Base-by-base conservation (phyloP, 305 asterid genomes). In the Petunia hybrid region DNA sequence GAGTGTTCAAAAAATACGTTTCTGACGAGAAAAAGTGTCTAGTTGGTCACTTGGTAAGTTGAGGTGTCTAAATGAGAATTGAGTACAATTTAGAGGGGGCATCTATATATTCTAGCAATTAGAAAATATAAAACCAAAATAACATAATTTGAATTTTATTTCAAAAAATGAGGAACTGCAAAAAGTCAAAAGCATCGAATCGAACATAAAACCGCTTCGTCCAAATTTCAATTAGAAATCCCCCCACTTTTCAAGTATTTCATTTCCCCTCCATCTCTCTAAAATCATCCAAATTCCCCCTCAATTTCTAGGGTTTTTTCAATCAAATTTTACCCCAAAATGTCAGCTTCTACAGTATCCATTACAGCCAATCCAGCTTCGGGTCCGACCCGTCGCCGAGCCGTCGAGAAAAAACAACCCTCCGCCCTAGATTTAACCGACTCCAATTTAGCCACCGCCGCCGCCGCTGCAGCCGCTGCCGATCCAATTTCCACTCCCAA, bases 291-390 rank as follows among this genome's bases (percentile, higher is more conserved):
- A 36, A 51, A 73, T 51, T 73, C 63, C 63, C 78, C 51, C 78
- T 51, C 78, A 73, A 71, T 51, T 36, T 73, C 14, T 73, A 73
- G 78, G 78, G 78, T 51, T 36, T 51, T 51, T 1, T 51, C 14
- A 22, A 55, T 1, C 1, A 13, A 5, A 35, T 51, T 46, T 6
- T 0, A 4, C 14, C 10, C 45, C 31, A 22, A 55, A 79, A 79
- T 79, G 98, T 92, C 98, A 53, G 90, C 92, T 8, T 93, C 98
- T 64, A 93, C 94, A 22, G 92, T 89, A 41, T 93, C 98, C 45
- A 86, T 91, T 62, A 88, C 97, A 42, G 94, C 95, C 4, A 89
- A 91, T 79, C 91, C 93, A 7, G 87, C 91, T n/a, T 67, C 91
- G 22, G 65, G 48, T 42, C 82, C 92, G 56, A 82, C 91, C 78